Evolutionary conservation across 2,329 filamentous ascomycete genomes (phyloP).

Genomic region (Colletotrichum scovillei): DNA sequence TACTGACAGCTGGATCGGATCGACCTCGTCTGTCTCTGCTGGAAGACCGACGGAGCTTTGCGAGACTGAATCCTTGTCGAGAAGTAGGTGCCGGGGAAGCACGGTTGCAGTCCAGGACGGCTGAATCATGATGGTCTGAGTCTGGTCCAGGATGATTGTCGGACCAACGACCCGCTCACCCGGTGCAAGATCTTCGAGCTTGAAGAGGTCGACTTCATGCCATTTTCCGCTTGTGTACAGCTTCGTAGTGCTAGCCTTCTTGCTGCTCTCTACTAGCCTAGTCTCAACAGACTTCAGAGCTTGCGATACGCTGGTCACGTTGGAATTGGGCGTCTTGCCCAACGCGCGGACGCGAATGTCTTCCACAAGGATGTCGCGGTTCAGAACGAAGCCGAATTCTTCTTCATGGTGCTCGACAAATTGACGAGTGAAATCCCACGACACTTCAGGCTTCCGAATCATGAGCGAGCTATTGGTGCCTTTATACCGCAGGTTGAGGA

Average conservation of each 20-base stretch:
- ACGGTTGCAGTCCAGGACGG: background rate
- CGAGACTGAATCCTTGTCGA: background rate
- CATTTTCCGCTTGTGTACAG: too few relatives aligned
- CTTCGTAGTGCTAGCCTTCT: too few relatives aligned
- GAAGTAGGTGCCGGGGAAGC: background rate
- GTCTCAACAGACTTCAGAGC: too few relatives aligned
- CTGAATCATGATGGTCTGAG: too few relatives aligned
- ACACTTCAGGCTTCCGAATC: conserved; percentile 75
- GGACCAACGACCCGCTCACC: too few relatives aligned
- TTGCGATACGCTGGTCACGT: too few relatives aligned
- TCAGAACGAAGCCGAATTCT: conserved; percentile 90
- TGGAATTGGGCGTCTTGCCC: conserved; percentile 78
- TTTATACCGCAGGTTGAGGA: conserved; percentile 92
- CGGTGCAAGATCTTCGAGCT: too few relatives aligned
- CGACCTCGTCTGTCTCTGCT: background rate
- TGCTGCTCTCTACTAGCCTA: too few relatives aligned
- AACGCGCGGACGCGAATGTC: conserved; percentile 92
- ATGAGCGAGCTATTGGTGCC: conserved; percentile 92
- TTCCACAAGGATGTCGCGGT: conserved; percentile 87
- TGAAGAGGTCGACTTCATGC: too few relatives aligned
- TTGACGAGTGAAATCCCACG: background rate
- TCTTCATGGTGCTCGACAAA: conserved; percentile 78
- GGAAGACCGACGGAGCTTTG: background rate
- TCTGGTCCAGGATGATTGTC: too few relatives aligned
- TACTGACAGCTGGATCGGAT: background rate